Evolutionary conservation across 1,284 basidiomycete genomes (phyloP).

Genomic region (Xerocomus amazonicus): DNA sequence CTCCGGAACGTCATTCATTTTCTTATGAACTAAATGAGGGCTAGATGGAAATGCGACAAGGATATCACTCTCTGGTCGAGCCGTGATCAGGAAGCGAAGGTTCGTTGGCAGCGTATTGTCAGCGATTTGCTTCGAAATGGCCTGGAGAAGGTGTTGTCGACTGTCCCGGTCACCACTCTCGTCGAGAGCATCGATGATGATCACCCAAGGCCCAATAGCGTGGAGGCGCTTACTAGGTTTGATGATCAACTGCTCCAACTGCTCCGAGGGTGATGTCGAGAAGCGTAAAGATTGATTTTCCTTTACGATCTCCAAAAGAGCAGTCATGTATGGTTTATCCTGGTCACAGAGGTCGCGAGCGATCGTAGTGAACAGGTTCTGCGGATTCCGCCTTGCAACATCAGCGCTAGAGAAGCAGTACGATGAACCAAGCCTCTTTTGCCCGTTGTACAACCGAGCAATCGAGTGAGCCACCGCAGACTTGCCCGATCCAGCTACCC

Average conservation of each 20-base stretch:
- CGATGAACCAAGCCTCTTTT: conserved; percentile 20
- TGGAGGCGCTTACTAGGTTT: conserved; percentile 16
- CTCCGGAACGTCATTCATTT: background rate
- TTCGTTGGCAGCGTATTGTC: background rate
- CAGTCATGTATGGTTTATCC: conserved; percentile 14
- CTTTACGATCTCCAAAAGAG: conserved; percentile 11
- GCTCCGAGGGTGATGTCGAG: conserved; percentile 15
- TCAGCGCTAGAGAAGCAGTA: conserved; percentile 23
- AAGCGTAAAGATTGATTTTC: conserved; percentile 20
- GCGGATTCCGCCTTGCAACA: conserved; percentile 19
- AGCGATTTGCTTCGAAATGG: too few species aligned
- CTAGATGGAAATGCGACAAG: background rate
- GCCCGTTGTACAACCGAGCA: conserved; percentile 20
- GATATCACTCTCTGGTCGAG: background rate
- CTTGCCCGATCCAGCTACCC: conserved; percentile 22
- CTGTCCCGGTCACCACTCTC: background rate
- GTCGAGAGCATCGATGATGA: conserved; percentile 20
- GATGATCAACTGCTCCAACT: conserved; percentile 15
- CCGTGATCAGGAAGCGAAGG: background rate
- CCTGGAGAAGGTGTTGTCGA: background rate
- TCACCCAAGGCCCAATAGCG: conserved; percentile 15
- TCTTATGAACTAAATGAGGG: background rate
- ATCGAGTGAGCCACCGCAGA: conserved; percentile 22
- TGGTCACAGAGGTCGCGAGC: conserved; percentile 20
- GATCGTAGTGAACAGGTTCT: conserved; percentile 26